phyloP scores from a whole-genome alignment of 148 eudicot genomes.

The Rheum nobile region DNA sequence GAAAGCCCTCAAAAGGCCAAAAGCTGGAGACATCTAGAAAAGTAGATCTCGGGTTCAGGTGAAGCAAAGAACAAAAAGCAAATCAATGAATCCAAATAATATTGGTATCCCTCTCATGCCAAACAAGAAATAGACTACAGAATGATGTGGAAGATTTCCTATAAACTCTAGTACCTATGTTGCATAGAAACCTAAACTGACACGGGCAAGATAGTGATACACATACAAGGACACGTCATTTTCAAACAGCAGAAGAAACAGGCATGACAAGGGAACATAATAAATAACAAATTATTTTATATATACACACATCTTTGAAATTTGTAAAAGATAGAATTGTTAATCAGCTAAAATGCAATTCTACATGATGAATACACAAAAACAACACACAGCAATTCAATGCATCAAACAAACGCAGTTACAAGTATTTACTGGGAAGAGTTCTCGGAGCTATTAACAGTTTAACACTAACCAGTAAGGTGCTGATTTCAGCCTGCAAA shows the following conservation, averaged over 20 bases:
- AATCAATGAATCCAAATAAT: background rate
- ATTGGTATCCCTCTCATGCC: background rate
- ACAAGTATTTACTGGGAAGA: background rate
- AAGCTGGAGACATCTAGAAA: background rate
- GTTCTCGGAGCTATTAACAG: constrained; percentile 12
- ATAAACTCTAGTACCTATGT: background rate
- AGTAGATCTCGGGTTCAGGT: background rate
- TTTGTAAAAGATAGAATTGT: background rate
- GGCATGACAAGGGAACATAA: background rate
- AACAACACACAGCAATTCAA: background rate
- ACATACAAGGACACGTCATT: background rate
- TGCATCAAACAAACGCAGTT: background rate
- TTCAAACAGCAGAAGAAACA: background rate
- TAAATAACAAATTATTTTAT: background rate
- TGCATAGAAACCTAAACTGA: background rate
- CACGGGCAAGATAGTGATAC: background rate
- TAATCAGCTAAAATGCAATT: background rate
- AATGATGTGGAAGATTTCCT: background rate
- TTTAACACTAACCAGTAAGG: constrained; percentile 53
- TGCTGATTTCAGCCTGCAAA: constrained; percentile 68
- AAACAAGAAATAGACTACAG: background rate
- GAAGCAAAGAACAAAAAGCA: background rate
- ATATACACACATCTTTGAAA: background rate
- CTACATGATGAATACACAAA: background rate
- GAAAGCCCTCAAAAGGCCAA: background rate